These are phyloP conservation scores for Solanum tacnaense DNA, from an alignment of 257 asterid genomes.

Conservation along the genomic window DNA sequence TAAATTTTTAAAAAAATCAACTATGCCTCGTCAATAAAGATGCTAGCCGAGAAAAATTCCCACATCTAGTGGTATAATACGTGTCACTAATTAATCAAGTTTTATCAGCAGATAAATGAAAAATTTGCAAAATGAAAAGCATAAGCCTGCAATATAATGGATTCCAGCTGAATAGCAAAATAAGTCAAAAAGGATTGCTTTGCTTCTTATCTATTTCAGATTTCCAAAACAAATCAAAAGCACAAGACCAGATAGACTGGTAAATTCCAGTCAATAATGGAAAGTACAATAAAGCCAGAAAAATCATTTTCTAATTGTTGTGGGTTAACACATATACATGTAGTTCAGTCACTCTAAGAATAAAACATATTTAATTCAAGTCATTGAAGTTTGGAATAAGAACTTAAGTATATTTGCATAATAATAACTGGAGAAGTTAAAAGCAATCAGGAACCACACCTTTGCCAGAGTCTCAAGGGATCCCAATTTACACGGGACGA, in stretches of 20 bases:
- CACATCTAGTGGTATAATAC: neutral
- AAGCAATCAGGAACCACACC: conserved; percentile 24
- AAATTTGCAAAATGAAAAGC: neutral
- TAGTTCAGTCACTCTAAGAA: neutral
- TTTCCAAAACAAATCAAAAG: neutral
- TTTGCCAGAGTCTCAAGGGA: conserved; percentile 58
- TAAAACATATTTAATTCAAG: neutral
- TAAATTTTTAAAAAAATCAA: neutral
- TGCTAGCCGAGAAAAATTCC: neutral
- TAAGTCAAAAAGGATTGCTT: neutral
- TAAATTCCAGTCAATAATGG: neutral
- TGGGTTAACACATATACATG: neutral
- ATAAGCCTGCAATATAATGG: neutral
- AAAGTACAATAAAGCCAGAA: neutral
- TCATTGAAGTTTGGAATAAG: neutral
- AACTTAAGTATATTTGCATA: neutral
- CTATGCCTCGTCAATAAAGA: neutral
- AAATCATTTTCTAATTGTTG: neutral
- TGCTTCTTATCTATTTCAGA: neutral
- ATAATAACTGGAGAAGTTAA: neutral
- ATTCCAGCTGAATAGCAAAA: neutral
- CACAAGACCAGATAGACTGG: neutral
- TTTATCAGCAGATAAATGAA: neutral
- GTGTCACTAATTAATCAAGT: neutral
- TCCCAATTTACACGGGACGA: conserved; percentile 68